Base-by-base conservation (phyloP, 306 rosid species). In the Quercus glauca region DNA sequence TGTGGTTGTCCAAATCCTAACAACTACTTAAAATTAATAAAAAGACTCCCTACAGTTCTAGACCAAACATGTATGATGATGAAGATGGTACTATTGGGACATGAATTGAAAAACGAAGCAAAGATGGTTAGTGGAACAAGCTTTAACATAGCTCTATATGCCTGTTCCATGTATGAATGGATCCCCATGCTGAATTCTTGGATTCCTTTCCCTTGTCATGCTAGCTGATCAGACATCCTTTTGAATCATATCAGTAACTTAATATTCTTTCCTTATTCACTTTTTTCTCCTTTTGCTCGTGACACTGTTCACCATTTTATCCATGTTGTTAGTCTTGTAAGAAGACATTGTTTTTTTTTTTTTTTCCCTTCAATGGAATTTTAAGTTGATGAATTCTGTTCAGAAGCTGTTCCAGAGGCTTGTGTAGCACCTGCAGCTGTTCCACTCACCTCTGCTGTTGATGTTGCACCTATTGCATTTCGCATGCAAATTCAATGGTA, bases 301-400 rank as follows among this genome's bases (percentile, higher is more conserved):
- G 60, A 57, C 61, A 31, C 21, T 28, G 76, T 69, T 63, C 77
- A 77, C 76, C 55, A 80, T 70, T 78, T 51, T 83, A 37, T 82
- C 80, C 52, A 56, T n/a, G 76, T 67, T 65, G 87, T 86, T 86
- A 86, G 88, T 82, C 91, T 81, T 86, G 87, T 71, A 80, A 76
- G 74, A 73, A 59, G 76, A 51, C 77, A 17, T 58, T 63, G 77
- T 58, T 68, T 61, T 23, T 74, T 29, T 28, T 28, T 28, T 58
- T 67, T 61, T 23, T 49, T n/a, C 49, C 43, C 79, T 33, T 75
- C 76, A 52, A 78, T 45, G 6, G 84, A 78, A 55, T 78, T 18
- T 83, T 78, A 89, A 73, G 82, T 76, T 63, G 85, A 82, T 19
- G 92, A 84, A 68, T 84, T 88, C 77, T 85, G 92, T 67, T 89